Percentiles rank a stretch among this genome's conserved stretches.
phyloP scores from a whole-genome alignment of 2,329 filamentous ascomycete genomes.

The Epichloe typhina region DNA sequence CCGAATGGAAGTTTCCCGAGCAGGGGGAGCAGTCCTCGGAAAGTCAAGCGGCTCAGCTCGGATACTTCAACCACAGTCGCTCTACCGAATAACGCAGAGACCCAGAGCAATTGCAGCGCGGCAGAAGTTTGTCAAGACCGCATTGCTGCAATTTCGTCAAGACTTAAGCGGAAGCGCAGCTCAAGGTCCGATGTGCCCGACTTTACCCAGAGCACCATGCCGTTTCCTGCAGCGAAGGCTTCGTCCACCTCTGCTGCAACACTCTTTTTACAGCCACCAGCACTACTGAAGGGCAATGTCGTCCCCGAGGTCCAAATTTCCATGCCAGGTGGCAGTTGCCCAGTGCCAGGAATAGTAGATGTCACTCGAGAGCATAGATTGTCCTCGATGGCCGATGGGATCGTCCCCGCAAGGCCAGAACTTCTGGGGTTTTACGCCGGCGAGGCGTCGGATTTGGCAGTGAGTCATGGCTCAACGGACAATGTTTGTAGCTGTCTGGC shows the following conservation, averaged over 20 bases:
- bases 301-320: not conserved
- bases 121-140: not conserved
- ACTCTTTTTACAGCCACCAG: not conserved
- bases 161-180: constrained; percentile 18
- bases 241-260: not conserved
- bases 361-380: constrained; percentile 19
- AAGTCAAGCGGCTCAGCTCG: not conserved
- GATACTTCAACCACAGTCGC: not conserved
- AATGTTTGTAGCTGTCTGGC: not conserved
- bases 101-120: not conserved
- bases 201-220: constrained; percentile 20
- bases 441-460: constrained; percentile 19
- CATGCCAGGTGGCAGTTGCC: constrained; percentile 3
- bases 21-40: not conserved
- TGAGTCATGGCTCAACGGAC: constrained; percentile 13
- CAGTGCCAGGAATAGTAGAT: constrained; percentile 14
- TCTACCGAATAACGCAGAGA: not conserved
- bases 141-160: not conserved
- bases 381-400: constrained; percentile 17
- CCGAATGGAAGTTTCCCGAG: not conserved
- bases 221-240: constrained; percentile 12
- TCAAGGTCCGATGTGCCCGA: constrained; percentile 11
- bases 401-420: constrained; percentile 21
- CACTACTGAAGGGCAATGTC: not conserved
- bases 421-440: constrained; percentile 26